Conservation (phyloP, 1,284 basidiomycete species). For the Trichosporon sp. region DNA sequence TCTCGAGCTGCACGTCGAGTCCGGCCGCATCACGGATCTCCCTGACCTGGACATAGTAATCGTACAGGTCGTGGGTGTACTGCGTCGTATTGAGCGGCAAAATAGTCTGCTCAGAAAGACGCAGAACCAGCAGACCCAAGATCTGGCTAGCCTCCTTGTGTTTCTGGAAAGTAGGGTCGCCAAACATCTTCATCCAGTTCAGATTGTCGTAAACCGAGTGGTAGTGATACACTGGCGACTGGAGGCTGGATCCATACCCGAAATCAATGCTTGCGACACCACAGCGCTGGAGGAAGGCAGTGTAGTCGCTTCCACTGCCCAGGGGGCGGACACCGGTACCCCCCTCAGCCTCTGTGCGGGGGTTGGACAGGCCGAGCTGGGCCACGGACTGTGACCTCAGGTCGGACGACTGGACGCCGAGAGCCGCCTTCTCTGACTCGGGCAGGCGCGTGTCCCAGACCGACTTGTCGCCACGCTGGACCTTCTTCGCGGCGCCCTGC, state of each 20-base stretch:
- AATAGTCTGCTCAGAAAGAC: constrained; percentile 58
- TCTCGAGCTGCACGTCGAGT: constrained; percentile 49
- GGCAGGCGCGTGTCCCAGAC: constrained; percentile 41
- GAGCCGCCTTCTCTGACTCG: not conserved
- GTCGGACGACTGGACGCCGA: constrained; percentile 9
- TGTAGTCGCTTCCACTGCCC: constrained; percentile 60
- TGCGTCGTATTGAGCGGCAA: constrained; percentile 71
- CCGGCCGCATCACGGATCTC: not conserved
- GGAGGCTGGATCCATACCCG: constrained; percentile 51
- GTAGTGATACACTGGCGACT: constrained; percentile 69
- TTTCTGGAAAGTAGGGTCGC: constrained; percentile 67
- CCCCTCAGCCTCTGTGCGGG: constrained; percentile 9
- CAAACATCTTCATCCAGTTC: constrained; percentile 62
- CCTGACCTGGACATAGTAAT: constrained; percentile 55
- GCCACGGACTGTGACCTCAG: not conserved
- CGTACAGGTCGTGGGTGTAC: constrained; percentile 60
- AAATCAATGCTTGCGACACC: constrained; percentile 47
- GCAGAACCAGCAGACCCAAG: constrained; percentile 59
- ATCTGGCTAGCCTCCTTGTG: constrained; percentile 66
- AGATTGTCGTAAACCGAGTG: constrained; percentile 66
- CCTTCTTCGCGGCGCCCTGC: constrained; percentile 59
- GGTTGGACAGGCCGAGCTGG: not conserved
- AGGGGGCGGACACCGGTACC: constrained; percentile 22
- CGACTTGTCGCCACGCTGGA: constrained; percentile 54
- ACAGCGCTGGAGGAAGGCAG: constrained; percentile 60